phyloP scores from a whole-genome alignment of 2,329 filamentous ascomycete species.

The Coniochaeta sp. region DNA sequence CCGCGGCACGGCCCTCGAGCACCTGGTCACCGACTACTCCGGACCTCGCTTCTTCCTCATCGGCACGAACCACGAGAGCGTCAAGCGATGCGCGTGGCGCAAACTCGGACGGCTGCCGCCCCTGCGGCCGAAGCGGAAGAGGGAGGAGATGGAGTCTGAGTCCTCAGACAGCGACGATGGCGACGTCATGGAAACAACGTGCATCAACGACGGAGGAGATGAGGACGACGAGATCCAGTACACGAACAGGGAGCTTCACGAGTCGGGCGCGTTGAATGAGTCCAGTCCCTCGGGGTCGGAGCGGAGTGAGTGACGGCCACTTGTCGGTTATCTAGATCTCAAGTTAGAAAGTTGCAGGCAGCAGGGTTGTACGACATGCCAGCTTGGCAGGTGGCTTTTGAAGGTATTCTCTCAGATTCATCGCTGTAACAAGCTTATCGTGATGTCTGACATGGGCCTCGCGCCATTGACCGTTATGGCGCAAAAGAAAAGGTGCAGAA shows the following conservation, averaged over 20 bases:
- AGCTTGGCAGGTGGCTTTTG: too few relatives aligned
- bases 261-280: background rate
- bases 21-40: slow-evolving; percentile 9
- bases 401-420: too few relatives aligned
- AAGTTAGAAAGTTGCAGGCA: too few relatives aligned
- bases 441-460: too few relatives aligned
- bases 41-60: slow-evolving; percentile 11
- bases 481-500: background rate
- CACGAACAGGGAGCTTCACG: background rate
- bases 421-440: too few relatives aligned
- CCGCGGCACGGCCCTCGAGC: slow-evolving; percentile 8
- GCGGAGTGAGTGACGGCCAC: background rate
- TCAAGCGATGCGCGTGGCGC: slow-evolving; percentile 1
- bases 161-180: background rate
- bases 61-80: slow-evolving; percentile 11
- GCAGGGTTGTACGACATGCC: too few relatives aligned
- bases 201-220: background rate
- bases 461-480: background rate
- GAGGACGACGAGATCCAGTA: background rate
- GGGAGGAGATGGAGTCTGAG: background rate
- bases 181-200: background rate
- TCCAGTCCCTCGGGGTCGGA: background rate
- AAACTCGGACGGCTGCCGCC: slow-evolving; percentile 2
- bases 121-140: background rate
- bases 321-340: too few relatives aligned